Evolutionary conservation across 2,329 filamentous ascomycete species (phyloP).

Genomic region (Diaporthe aspalathi): DNA sequence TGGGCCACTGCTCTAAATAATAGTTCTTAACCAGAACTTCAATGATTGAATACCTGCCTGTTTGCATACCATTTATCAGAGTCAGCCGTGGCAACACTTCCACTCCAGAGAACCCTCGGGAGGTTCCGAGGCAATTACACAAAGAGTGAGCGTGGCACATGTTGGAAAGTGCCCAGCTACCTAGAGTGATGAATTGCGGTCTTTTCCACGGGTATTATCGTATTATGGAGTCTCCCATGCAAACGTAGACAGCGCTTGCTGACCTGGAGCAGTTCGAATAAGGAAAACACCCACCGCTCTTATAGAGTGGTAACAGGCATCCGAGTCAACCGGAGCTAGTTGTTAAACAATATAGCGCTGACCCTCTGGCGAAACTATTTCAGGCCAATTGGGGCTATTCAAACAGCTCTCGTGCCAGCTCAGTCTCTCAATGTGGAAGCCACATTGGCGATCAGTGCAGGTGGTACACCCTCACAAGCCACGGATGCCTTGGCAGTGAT

Average conservation of each 20-base stretch:
- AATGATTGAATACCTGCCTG: too few relatives aligned
- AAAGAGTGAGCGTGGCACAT: too few relatives aligned
- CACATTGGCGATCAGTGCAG: neutral
- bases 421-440: constrained; percentile 1
- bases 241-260: neutral
- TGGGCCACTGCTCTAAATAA: too few relatives aligned
- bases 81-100: too few relatives aligned
- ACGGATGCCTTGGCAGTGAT: neutral
- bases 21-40: too few relatives aligned
- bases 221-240: too few relatives aligned
- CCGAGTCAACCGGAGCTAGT: neutral
- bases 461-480: constrained; percentile 3
- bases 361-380: neutral
- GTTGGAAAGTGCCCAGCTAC: too few relatives aligned
- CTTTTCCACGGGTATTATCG: too few relatives aligned
- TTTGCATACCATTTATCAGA: too few relatives aligned
- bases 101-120: too few relatives aligned
- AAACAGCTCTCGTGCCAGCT: neutral
- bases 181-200: too few relatives aligned
- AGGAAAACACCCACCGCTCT: neutral
- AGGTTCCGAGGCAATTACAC: too few relatives aligned
- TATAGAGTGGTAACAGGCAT: neutral
- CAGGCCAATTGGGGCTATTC: neutral
- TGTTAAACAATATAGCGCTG: neutral
- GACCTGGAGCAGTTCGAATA: neutral